Evolutionary conservation across 2,329 filamentous ascomycete genomes (phyloP).

Genomic region (Berkeleyomyces basicola): DNA sequence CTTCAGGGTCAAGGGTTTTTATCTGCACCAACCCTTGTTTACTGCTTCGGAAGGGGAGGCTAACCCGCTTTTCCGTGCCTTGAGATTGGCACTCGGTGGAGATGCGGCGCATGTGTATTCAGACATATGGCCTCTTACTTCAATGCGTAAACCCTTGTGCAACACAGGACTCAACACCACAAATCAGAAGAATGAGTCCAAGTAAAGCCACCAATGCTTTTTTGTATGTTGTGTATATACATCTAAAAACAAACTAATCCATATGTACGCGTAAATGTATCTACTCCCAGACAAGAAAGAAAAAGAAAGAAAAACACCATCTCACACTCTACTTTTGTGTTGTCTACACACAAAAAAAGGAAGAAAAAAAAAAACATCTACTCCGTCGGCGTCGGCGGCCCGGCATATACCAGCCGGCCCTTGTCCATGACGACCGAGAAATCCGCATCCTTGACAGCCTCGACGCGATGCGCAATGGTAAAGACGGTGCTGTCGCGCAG

Average conservation of each 20-base stretch:
- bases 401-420: constrained; percentile 33
- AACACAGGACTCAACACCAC: not conserved
- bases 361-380: not conserved
- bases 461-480: constrained; percentile 48
- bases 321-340: not conserved
- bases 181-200: not conserved
- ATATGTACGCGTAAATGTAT: not conserved
- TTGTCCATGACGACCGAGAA: constrained; percentile 37
- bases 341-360: no score
- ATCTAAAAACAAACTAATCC: not conserved
- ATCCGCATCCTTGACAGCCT: constrained; percentile 42
- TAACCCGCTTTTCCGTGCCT: not conserved
- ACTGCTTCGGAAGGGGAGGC: no score
- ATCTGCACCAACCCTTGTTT: no score
- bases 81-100: not conserved
- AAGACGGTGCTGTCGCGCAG: constrained; percentile 42
- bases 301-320: not conserved
- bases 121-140: not conserved
- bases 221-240: not conserved
- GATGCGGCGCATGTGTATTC: not conserved
- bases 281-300: not conserved
- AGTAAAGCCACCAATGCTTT: not conserved
- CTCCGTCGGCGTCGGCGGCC: constrained; percentile 20
- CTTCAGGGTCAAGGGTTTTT: no score
- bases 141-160: not conserved